Evolutionary conservation across 176 grass and related monocot species (phyloP).

Genomic region (Zoysia japonica): DNA sequence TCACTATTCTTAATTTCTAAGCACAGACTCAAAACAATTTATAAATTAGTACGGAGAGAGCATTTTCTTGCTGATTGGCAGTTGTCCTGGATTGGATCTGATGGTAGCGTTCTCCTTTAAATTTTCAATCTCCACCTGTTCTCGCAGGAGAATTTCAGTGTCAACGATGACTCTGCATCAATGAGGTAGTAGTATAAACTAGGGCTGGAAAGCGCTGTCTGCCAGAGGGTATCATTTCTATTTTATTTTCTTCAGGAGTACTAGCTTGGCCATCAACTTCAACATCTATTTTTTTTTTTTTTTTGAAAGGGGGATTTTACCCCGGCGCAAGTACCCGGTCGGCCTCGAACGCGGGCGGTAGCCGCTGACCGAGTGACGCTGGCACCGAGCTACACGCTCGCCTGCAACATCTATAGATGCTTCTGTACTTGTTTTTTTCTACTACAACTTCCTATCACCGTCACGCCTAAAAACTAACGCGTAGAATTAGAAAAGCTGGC

Average conservation of each 20-base stretch:
- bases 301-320: too few species aligned
- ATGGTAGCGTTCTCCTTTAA: slow-evolving; percentile 1
- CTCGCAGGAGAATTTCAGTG: slow-evolving; percentile 22
- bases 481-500: neutral
- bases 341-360: too few species aligned
- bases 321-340: too few species aligned
- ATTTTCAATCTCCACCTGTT: slow-evolving; percentile 23
- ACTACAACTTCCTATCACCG: neutral
- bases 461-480: slow-evolving; percentile 17
- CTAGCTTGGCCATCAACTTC: slow-evolving; percentile 14
- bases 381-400: too few species aligned
- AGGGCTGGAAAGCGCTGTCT: neutral
- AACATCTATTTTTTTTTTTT: neutral
- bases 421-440: neutral
- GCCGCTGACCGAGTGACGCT: too few species aligned
- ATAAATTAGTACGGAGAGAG: too few species aligned
- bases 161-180: slow-evolving; percentile 10
- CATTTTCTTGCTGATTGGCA: slow-evolving; percentile 8
- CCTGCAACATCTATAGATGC: slow-evolving; percentile 3
- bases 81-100: slow-evolving; percentile 6
- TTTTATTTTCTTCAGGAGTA: slow-evolving; percentile 18
- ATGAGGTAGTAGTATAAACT: neutral
- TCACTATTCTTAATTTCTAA: neutral
- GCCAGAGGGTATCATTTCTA: slow-evolving; percentile 40
- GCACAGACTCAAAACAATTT: too few species aligned